A percentile compares a stretch with the other conserved stretches of the same genome.
phyloP scores from a whole-genome alignment of 352 stramenopile genomes.

The Globisporangium takayamanum region DNA sequence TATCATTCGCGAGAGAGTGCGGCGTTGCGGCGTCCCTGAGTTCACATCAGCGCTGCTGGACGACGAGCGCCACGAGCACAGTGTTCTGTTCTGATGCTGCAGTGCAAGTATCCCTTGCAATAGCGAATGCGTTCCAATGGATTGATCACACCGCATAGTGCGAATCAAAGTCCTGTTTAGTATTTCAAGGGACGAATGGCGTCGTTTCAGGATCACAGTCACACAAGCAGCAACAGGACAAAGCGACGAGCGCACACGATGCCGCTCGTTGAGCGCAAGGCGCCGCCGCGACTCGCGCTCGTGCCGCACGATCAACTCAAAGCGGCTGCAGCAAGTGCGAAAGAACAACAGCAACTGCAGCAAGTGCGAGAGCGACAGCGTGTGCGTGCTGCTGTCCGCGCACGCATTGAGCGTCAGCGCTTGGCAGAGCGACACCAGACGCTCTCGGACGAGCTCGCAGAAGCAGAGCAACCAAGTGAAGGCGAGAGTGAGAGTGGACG shows the following conservation, averaged over 20 bases:
- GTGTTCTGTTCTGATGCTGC: no score
- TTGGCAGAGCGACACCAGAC: not conserved
- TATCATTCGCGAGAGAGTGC: no score
- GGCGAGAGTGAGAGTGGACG: not conserved
- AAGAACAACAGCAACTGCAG: not conserved
- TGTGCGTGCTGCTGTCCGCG: not conserved
- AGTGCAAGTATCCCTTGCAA: no score
- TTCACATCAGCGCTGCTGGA: no score
- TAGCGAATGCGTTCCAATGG: no score
- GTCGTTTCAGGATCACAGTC: not conserved
- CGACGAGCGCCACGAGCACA: no score
- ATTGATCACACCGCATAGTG: no score
- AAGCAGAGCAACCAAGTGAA: not conserved
- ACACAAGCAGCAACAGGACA: not conserved
- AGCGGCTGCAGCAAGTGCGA: constrained; percentile 11
- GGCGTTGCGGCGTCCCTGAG: no score
- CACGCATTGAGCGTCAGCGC: not conserved
- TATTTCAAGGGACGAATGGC: no score
- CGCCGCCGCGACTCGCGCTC: constrained; percentile 34
- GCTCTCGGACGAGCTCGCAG: not conserved
- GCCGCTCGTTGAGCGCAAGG: constrained; percentile 3
- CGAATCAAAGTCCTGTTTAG: no score
- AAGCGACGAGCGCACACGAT: not conserved
- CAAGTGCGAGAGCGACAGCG: not conserved
- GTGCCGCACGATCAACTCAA: constrained; percentile 33